A percentile compares a stretch with the other conserved stretches of the same genome.
These are phyloP conservation scores for Aspergillus puulaauensis DNA, from an alignment of 2,329 filamentous ascomycete genomes.

Conservation along the genomic window DNA sequence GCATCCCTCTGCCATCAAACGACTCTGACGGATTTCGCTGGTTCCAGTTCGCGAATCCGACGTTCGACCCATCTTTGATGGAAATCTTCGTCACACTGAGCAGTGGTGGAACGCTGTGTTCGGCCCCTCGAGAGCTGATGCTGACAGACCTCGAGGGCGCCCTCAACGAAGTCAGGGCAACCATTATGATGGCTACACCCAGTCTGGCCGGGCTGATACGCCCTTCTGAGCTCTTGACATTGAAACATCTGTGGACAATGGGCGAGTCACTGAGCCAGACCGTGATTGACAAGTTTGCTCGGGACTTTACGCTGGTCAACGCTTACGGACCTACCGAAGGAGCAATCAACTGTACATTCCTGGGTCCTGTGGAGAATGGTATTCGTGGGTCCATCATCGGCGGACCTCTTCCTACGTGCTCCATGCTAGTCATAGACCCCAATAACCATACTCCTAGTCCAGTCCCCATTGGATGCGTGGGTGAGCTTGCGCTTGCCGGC, in stretches of 20 bases:
- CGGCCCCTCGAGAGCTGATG: slow-evolving; percentile 28
- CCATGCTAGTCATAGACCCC: slow-evolving; percentile 30
- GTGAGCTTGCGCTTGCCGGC: slow-evolving; percentile 46
- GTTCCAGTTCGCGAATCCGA: slow-evolving; percentile 40
- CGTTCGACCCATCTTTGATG: slow-evolving; percentile 33
- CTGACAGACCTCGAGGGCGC: slow-evolving; percentile 29
- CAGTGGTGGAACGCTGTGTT: slow-evolving; percentile 36
- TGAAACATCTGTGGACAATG: slow-evolving; percentile 32
- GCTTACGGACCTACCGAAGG: slow-evolving; percentile 37
- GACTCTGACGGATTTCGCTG: slow-evolving; percentile 29
- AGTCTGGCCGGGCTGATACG: slow-evolving; percentile 37
- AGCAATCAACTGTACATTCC: slow-evolving; percentile 28
- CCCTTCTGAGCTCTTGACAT: slow-evolving; percentile 23
- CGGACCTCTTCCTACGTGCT: slow-evolving; percentile 34
- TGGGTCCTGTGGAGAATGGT: slow-evolving; percentile 20
- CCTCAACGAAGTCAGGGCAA: slow-evolving; percentile 30
- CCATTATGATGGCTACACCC: slow-evolving; percentile 40
- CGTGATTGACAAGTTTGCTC: slow-evolving; percentile 33
- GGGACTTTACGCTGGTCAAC: slow-evolving; percentile 25
- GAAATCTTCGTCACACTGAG: slow-evolving; percentile 31
- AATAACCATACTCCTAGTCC: slow-evolving; percentile 28
- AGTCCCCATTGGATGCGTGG: slow-evolving; percentile 42
- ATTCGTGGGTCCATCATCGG: slow-evolving; percentile 39
- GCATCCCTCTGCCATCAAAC: slow-evolving; percentile 23
- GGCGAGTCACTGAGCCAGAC: slow-evolving; percentile 36